Percentiles rank a stretch among this genome's conserved stretches.
Conservation (phyloP, 306 rosid genomes). For the Cucumis melo region DNA sequence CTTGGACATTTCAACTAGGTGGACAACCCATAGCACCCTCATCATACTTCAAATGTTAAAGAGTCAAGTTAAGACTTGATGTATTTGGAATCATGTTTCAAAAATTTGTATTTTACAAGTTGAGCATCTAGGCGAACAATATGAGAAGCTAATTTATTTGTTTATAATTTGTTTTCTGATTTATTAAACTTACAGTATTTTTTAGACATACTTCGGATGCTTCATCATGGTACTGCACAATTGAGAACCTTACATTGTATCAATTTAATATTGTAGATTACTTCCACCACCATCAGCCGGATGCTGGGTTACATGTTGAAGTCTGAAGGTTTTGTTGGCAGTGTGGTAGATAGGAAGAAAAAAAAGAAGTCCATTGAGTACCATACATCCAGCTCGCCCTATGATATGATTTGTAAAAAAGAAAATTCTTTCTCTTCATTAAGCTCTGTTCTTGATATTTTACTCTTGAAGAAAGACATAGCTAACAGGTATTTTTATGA, state of each 20-base stretch:
- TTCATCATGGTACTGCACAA: neutral
- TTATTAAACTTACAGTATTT: neutral
- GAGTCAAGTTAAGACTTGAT: neutral
- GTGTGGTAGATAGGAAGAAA: constrained; percentile 29
- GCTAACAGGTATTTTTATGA: constrained; percentile 35
- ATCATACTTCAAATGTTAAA: neutral
- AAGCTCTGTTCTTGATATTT: constrained; percentile 67
- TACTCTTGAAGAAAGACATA: constrained; percentile 65
- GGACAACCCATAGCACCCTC: too few species aligned
- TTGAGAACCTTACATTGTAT: neutral
- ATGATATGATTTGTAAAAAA: constrained; percentile 22
- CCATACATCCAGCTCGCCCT: constrained; percentile 19
- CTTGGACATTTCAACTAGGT: too few species aligned
- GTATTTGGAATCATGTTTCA: neutral
- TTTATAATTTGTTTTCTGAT: neutral
- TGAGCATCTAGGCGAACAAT: neutral
- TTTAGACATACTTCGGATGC: neutral
- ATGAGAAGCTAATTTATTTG: neutral
- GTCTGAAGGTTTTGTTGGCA: constrained; percentile 10
- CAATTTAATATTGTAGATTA: constrained; percentile 39
- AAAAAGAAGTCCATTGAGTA: constrained; percentile 35
- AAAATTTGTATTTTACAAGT: neutral
- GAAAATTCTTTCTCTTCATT: constrained; percentile 33
- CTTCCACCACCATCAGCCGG: constrained; percentile 30
- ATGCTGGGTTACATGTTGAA: constrained; percentile 38